Base-by-base conservation (phyloP, 495 filamentous ascomycete species). In the Gamarada debralockiae region DNA sequence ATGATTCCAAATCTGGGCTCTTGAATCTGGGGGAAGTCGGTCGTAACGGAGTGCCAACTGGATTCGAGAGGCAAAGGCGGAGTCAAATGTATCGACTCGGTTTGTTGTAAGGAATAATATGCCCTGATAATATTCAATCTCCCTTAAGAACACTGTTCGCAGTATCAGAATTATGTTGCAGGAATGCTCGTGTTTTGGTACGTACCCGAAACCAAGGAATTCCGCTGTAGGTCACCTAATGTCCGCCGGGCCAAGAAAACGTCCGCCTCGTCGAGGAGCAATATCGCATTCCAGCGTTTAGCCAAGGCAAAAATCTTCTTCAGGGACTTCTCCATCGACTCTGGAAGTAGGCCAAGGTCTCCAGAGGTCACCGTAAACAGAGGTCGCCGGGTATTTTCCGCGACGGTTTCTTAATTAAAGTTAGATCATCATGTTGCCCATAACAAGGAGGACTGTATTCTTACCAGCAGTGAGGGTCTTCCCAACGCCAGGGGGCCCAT, bases 21-120 rank as follows among this genome's bases (percentile, higher is more conserved):
- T n/a, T n/a, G n/a, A n/a, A n/a, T n/a, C n/a, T n/a, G n/a, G n/a
- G n/a, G n/a, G n/a, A n/a, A n/a, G n/a, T n/a, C n/a, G n/a, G n/a
- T n/a, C n/a, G n/a, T n/a, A n/a, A n/a, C n/a, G n/a, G n/a, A n/a
- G n/a, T n/a, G n/a, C n/a, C n/a, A n/a, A n/a, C n/a, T n/a, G n/a
- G n/a, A 76, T 72, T 2, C 72, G 64, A 29, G 63, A 73, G 18
- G 70, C 58, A 55, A 77, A 70, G 14, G 69, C 67, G 21, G 72
- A 58, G 55, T 77, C 71, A 59, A 76, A 70, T 15, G 55, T 55
- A 0, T 57, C 62, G 8, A 74, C 52, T 7, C 43, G 43, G 43
- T 55, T 55, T 17, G 52, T 55, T 1, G 52, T 55, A 12, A 55
- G 36, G 24, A 70, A 60, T 17, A 70, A 46, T 18, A 70, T 67